Percentiles rank a stretch among this genome's conserved stretches.
Conservation (phyloP, 2,329 filamentous ascomycete genomes). For the Colletotrichum siamense region DNA sequence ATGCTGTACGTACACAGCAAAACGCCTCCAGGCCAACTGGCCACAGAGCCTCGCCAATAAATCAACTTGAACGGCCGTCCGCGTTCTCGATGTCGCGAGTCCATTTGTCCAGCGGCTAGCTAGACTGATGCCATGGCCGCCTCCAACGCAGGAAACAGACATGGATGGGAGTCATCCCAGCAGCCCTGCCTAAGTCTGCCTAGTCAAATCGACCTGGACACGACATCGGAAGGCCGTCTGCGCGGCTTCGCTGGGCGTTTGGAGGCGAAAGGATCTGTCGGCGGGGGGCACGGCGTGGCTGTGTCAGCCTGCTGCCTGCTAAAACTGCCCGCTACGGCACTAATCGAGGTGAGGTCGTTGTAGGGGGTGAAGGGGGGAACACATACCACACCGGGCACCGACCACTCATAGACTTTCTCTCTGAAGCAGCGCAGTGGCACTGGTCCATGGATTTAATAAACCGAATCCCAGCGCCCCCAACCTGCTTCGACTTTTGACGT, state of each 20-base stretch:
- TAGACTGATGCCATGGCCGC: not conserved
- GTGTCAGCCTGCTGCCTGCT: slow-evolving; percentile 19
- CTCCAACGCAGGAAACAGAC: not conserved
- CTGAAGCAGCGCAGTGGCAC: not conserved
- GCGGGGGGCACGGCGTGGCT: slow-evolving; percentile 1
- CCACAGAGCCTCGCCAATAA: not conserved
- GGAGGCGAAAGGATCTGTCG: not conserved
- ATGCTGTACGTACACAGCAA: not conserved
- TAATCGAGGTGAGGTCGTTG: not conserved
- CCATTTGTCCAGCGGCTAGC: not conserved
- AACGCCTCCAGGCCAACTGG: not conserved
- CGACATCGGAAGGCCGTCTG: not conserved
- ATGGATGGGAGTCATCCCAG: not conserved
- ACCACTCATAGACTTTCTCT: not conserved
- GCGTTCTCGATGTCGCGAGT: not conserved
- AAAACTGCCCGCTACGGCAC: not conserved
- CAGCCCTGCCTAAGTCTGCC: not conserved
- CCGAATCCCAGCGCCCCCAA: not conserved
- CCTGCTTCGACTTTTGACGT: not conserved
- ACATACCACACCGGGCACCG: not conserved
- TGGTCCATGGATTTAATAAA: not conserved
- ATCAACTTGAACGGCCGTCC: not conserved
- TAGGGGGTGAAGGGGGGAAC: not conserved
- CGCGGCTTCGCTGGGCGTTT: not conserved
- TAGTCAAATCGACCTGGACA: not conserved